Evolutionary conservation across 352 stramenopile genomes (phyloP).

Genomic region (Phytophthora niederhauseri): DNA sequence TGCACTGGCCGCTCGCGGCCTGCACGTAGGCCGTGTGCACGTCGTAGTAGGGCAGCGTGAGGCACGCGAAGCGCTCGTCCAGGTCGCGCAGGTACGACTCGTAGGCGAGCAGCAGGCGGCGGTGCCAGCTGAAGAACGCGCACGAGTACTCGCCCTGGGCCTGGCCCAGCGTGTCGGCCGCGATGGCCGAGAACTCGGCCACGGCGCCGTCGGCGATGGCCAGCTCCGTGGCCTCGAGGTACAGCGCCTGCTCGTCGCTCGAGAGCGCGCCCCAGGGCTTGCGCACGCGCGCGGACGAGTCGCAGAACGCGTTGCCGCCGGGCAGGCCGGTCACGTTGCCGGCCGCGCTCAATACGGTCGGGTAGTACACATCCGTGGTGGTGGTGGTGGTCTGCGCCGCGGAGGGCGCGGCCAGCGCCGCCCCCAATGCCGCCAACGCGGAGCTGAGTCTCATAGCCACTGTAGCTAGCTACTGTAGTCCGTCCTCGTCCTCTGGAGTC

Average conservation of each 20-base stretch:
- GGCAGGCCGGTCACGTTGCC: constrained; percentile 54
- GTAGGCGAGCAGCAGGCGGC: constrained; percentile 63
- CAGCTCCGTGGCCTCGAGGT: constrained; percentile 53
- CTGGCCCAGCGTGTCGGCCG: constrained; percentile 50
- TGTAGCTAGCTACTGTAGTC: neutral
- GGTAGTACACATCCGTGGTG: constrained; percentile 38
- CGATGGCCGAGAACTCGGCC: constrained; percentile 55
- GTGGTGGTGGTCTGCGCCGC: constrained; percentile 30
- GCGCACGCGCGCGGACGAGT: constrained; percentile 42
- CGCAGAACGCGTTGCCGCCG: constrained; percentile 57
- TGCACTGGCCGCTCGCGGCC: constrained; percentile 48
- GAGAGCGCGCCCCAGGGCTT: constrained; percentile 57
- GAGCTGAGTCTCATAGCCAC: constrained; percentile 28
- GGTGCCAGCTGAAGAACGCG: constrained; percentile 73
- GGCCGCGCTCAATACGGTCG: constrained; percentile 42
- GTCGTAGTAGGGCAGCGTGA: constrained; percentile 85
- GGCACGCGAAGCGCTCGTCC: constrained; percentile 57
- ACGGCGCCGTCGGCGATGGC: constrained; percentile 52
- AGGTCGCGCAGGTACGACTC: constrained; percentile 71
- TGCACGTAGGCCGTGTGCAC: constrained; percentile 69
- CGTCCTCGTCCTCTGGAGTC: constrained; percentile 11
- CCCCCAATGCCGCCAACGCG: constrained; percentile 6
- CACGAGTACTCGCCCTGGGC: constrained; percentile 63
- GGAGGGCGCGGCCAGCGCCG: constrained; percentile 9
- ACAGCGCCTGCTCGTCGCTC: constrained; percentile 54